phyloP scores from a whole-genome alignment of 116 monocot genomes.

The Posidonia oceanica region DNA sequence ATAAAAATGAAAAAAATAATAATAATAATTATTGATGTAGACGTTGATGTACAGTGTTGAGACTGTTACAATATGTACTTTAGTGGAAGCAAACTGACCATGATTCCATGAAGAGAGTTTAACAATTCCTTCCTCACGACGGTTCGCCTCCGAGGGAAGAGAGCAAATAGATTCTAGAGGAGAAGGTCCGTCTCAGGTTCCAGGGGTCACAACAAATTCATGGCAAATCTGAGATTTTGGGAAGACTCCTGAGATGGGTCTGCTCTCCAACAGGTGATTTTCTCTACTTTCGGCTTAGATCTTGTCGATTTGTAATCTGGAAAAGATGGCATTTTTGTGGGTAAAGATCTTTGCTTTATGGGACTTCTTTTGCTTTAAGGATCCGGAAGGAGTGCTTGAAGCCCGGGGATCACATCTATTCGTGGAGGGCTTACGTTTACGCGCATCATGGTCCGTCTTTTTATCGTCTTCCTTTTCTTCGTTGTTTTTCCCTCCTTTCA shows the following conservation, averaged over 20 bases:
- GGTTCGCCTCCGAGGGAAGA: too few relatives aligned
- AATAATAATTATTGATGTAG: too few relatives aligned
- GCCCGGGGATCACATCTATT: slow-evolving; percentile 80
- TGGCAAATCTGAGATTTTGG: not conserved
- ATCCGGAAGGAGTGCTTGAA: slow-evolving; percentile 54
- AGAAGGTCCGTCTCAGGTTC: too few relatives aligned
- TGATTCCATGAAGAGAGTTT: too few relatives aligned
- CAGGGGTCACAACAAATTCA: too few relatives aligned
- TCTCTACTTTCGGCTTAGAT: not conserved
- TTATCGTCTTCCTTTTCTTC: not conserved
- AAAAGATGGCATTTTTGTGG: not conserved
- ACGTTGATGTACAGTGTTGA: too few relatives aligned
- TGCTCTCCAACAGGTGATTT: slow-evolving; percentile 56
- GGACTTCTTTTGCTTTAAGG: slow-evolving; percentile 13
- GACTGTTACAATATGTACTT: too few relatives aligned
- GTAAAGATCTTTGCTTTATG: too few relatives aligned
- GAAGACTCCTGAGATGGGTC: slow-evolving; percentile 28
- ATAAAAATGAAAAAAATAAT: too few relatives aligned
- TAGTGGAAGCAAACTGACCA: too few relatives aligned
- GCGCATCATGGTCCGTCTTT: slow-evolving; percentile 57
- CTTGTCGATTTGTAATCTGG: not conserved
- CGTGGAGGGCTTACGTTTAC: slow-evolving; percentile 75
- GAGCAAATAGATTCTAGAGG: too few relatives aligned
- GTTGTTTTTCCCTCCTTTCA: not conserved
- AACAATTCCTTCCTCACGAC: too few relatives aligned